Percentiles rank a stretch among this genome's conserved stretches.
phyloP scores from a whole-genome alignment of 225 moss, liverwort and hornwort species.

The Neckera pumila region DNA sequence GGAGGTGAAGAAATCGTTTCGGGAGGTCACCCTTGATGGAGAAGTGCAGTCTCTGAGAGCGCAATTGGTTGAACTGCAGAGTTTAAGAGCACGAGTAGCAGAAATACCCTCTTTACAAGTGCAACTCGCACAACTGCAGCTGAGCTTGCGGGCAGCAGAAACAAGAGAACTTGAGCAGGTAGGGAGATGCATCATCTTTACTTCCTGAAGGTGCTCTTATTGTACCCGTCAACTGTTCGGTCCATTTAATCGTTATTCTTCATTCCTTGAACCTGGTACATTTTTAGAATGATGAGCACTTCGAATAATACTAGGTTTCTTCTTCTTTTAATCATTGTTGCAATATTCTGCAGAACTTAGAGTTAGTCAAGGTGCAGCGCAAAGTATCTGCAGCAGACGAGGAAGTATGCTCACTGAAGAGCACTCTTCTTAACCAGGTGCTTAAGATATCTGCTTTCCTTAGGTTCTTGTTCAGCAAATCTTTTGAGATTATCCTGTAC shows the following conservation, averaged over 20 bases:
- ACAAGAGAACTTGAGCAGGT: conserved; percentile 31
- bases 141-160: conserved; percentile 17
- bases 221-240: neutral
- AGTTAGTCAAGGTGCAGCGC: conserved; percentile 19
- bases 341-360: conserved; percentile 16
- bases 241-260: neutral
- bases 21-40: conserved; percentile 38
- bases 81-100: conserved; percentile 14
- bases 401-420: conserved; percentile 17
- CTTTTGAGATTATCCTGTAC: neutral
- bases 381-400: conserved; percentile 17
- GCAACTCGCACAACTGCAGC: conserved; percentile 11
- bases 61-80: conserved; percentile 11
- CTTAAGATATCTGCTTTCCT: neutral
- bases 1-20: conserved; percentile 36
- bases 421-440: conserved; percentile 25
- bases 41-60: conserved; percentile 31
- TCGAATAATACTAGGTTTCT: neutral
- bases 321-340: neutral
- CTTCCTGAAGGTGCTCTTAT: neutral
- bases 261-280: neutral
- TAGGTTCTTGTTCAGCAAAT: neutral
- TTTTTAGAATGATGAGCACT: neutral
- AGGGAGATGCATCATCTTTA: neutral
- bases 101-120: conserved; percentile 11